Evolutionary conservation across 192 early-diverging fungal species (phyloP).

Genomic region (Linnemannia elongata): DNA sequence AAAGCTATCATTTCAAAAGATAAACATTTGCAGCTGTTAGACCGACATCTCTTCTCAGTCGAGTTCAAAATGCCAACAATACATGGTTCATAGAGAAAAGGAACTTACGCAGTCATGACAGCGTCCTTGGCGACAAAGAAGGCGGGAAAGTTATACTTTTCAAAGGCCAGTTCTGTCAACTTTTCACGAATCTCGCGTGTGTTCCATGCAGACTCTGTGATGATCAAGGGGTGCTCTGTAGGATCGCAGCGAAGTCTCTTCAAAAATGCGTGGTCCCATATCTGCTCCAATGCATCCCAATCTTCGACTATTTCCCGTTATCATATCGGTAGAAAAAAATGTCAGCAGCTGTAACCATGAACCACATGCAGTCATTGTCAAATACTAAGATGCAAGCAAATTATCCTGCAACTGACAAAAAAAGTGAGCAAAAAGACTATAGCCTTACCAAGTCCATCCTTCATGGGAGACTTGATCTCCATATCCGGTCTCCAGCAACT

Average conservation of each 20-base stretch:
- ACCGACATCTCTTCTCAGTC: neutral
- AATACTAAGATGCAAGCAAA: neutral
- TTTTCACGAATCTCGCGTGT: conserved; percentile 87
- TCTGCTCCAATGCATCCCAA: conserved; percentile 93
- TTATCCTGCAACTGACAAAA: neutral
- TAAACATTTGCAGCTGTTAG: neutral
- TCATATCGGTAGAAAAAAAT: neutral
- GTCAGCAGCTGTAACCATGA: conserved; percentile 2
- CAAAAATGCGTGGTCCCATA: conserved; percentile 90
- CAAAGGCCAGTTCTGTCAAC: conserved; percentile 94
- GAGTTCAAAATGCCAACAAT: neutral
- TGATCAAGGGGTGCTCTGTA: conserved; percentile 91
- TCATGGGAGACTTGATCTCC: conserved; percentile 87
- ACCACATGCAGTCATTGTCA: neutral
- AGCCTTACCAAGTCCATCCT: conserved; percentile 84
- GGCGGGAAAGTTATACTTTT: conserved; percentile 91
- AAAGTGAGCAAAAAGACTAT: neutral
- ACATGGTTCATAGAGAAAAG: neutral
- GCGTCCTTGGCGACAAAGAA: conserved; percentile 95
- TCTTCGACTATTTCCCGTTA: conserved; percentile 78
- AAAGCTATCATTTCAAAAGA: conserved; percentile 70
- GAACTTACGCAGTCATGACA: conserved; percentile 88
- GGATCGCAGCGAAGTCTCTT: conserved; percentile 79
- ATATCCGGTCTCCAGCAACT: conserved; percentile 80
- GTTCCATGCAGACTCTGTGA: conserved; percentile 95